phyloP scores from a whole-genome alignment of 805 yeast species.

The Yarrowia alimentaria region DNA sequence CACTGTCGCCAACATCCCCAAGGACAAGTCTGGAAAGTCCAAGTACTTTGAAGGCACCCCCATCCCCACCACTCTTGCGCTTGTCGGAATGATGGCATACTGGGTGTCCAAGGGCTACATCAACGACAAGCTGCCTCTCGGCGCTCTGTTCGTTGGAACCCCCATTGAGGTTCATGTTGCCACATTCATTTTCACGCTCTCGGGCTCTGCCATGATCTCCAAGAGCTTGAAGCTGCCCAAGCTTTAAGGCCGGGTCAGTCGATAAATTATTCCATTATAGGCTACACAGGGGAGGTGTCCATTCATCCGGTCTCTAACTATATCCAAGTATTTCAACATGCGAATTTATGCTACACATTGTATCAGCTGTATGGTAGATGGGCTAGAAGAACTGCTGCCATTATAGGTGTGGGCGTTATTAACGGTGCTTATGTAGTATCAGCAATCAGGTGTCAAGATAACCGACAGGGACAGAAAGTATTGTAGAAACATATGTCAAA shows the following conservation, averaged over 20 bases:
- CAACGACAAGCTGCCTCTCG: slow-evolving; percentile 59
- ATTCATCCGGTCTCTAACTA: slow-evolving; percentile 22
- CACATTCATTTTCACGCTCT: slow-evolving; percentile 60
- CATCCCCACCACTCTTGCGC: slow-evolving; percentile 78
- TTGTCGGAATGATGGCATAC: slow-evolving; percentile 71
- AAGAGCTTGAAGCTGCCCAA: slow-evolving; percentile 91
- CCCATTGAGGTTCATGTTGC: slow-evolving; percentile 74
- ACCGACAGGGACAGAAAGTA: too few species aligned
- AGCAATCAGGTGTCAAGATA: too few species aligned
- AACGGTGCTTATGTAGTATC: too few species aligned
- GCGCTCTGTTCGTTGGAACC: slow-evolving; percentile 54
- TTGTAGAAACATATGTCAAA: too few species aligned
- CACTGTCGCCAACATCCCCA: slow-evolving; percentile 88
- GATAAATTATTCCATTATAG: background rate
- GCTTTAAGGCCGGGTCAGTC: slow-evolving; percentile 46
- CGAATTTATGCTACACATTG: background rate
- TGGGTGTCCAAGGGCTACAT: slow-evolving; percentile 53
- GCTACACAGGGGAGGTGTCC: background rate
- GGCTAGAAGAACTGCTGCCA: too few species aligned
- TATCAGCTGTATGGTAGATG: too few species aligned
- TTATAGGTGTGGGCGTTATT: too few species aligned
- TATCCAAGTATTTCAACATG: slow-evolving; percentile 18
- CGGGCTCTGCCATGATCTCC: slow-evolving; percentile 89
- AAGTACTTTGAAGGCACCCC: slow-evolving; percentile 96
- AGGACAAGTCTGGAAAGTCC: slow-evolving; percentile 81